Percentiles rank a stretch among this genome's conserved stretches.
Conservation (phyloP, 441 rosid genomes). For the Kokia cookei region DNA sequence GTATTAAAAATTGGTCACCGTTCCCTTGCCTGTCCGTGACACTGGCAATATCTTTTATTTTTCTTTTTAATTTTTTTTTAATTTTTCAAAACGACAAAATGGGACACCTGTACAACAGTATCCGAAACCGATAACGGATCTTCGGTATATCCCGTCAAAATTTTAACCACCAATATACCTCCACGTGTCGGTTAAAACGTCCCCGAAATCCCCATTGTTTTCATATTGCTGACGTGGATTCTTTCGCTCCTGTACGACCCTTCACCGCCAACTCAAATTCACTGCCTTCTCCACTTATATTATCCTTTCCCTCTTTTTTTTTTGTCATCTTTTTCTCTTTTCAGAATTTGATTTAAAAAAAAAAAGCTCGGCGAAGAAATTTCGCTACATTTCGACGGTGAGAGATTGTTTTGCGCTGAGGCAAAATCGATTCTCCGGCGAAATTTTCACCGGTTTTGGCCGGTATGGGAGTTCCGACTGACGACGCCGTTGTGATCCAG, state of each 20-base stretch:
- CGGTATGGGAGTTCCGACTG: conserved; percentile 46
- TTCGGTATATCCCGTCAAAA: not conserved
- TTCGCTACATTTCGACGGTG: not conserved
- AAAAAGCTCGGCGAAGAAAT: not conserved
- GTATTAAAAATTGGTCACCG: not conserved
- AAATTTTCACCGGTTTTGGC: not conserved
- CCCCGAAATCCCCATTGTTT: no score
- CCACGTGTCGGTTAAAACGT: conserved; percentile 3
- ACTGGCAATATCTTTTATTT: not conserved
- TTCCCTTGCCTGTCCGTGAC: not conserved
- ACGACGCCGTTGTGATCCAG: conserved; percentile 57
- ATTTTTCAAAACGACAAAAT: not conserved
- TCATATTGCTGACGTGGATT: not conserved
- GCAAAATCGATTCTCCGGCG: no score
- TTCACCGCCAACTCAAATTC: not conserved
- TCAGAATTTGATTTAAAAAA: not conserved
- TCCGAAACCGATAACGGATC: not conserved
- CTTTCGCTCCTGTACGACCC: not conserved
- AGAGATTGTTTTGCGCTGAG: no score
- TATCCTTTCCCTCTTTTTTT: not conserved
- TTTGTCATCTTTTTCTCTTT: not conserved
- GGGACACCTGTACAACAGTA: not conserved
- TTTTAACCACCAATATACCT: not conserved
- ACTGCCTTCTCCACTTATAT: not conserved
- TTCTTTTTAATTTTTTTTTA: no score